Evolutionary conservation across 2,329 filamentous ascomycete species (phyloP).

Genomic region (Calonectria ilicicola): DNA sequence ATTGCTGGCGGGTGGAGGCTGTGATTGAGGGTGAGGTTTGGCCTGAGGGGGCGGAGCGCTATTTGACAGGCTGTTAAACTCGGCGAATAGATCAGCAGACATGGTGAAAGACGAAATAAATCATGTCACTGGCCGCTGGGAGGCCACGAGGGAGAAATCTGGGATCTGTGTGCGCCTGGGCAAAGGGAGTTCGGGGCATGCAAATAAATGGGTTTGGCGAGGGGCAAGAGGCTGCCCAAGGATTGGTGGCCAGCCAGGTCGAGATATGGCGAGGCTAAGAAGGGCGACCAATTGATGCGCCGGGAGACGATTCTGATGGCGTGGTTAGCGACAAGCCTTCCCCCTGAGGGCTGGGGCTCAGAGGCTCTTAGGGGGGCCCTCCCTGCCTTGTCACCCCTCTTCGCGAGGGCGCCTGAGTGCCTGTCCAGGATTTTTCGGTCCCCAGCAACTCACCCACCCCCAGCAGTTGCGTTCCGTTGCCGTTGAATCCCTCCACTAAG

Average conservation of each 20-base stretch:
- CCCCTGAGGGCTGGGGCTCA: slow-evolving; percentile 4
- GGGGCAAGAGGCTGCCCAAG: not conserved
- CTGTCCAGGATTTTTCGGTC: not conserved
- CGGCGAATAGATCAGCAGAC: slow-evolving; percentile 75
- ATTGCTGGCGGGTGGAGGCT: slow-evolving; percentile 33
- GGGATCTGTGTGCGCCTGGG: not conserved
- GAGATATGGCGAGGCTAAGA: slow-evolving; percentile 4
- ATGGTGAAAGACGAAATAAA: slow-evolving; percentile 51
- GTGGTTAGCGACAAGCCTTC: slow-evolving; percentile 15
- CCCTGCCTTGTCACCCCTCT: not conserved
- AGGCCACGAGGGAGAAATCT: slow-evolving; percentile 16
- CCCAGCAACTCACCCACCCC: not conserved
- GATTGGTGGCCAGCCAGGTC: not conserved
- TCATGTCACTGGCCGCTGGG: slow-evolving; percentile 27
- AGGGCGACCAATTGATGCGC: not conserved
- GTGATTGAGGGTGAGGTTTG: slow-evolving; percentile 22
- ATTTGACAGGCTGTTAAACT: slow-evolving; percentile 66
- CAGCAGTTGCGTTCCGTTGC: not conserved
- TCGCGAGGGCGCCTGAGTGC: not conserved
- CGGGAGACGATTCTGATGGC: slow-evolving; percentile 11
- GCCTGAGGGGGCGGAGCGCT: slow-evolving; percentile 44
- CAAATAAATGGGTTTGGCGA: slow-evolving; percentile 17
- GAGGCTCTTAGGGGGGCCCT: not conserved
- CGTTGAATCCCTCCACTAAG: slow-evolving; percentile 1
- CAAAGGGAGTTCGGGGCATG: slow-evolving; percentile 2